Evolutionary conservation across 176 grass and related monocot species (phyloP), one percentile per base, ranked within the genome.

Genomic region (Zea luxurians): DNA sequence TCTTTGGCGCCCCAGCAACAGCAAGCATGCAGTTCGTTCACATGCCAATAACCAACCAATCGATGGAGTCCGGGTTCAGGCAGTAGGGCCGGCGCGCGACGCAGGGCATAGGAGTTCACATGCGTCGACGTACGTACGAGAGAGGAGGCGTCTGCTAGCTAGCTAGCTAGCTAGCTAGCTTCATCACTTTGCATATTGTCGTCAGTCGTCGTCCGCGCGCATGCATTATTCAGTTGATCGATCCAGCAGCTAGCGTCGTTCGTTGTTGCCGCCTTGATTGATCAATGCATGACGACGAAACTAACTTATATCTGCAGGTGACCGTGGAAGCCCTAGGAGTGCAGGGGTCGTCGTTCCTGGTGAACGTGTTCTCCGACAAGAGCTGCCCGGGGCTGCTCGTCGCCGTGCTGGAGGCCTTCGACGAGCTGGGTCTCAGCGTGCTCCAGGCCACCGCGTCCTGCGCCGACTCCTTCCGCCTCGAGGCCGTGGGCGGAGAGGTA

Each of bases 401-500:
- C 64, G 84, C 91, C 45, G 81, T 98, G 40, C 85, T 98, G 27
- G 91, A 88, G 52, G 85, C 91, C 46, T 92, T 98, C 16, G 91
- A 98, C 72, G 89, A 92, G 78, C 71, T 94, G 79, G 95, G 95
- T 13, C 91, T 98, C 79, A 86, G 74, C 85, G 89, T 98, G 8
- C 62, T 98, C 74, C 83, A 98, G 68, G 89, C 91, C 34, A 88
- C 85, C 13, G 95, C 95, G 20, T 90, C 95, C 34, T 94, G 95
- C 82, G 80, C 87, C 27, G 85, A 92, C 50, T 82, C 85, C 9
- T 98, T 98, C 85, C 86, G 87, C 66, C 87, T 98, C 35, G 61
- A 90, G 66, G 87, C 89, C 27, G 70, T 90, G 8, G 95, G 95
- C 43, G 85, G 91, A 50, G 87, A 98, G 83, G 27, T 27, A 27